Conservation (phyloP, 2,329 filamentous ascomycete genomes). For the Claviceps monticola region DNA sequence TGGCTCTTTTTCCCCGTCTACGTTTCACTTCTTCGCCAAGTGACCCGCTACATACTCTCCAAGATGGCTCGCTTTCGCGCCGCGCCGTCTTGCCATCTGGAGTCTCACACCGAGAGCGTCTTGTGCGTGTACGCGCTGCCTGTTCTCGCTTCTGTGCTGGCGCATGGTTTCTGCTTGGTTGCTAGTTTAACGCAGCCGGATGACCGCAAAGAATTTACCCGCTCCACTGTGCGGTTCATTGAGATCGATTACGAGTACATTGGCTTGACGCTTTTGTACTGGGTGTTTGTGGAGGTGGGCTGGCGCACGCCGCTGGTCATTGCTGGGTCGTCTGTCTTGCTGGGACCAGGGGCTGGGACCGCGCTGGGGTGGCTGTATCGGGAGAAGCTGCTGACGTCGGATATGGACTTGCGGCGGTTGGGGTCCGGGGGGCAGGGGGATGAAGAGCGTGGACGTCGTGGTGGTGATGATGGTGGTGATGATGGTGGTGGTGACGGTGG, state of each 20-base stretch:
- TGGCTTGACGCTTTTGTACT: constrained; percentile 35
- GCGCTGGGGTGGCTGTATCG: constrained; percentile 26
- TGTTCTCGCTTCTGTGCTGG: constrained; percentile 25
- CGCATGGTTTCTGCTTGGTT: constrained; percentile 30
- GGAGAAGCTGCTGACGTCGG: constrained; percentile 18
- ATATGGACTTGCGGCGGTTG: constrained; percentile 10
- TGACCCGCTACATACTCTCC: constrained; percentile 16
- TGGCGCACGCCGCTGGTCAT: constrained; percentile 24
- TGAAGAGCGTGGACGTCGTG: constrained; percentile 6
- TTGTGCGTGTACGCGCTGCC: constrained; percentile 31
- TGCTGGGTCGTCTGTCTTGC: constrained; percentile 14
- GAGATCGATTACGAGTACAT: constrained; percentile 33
- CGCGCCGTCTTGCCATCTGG: constrained; percentile 25
- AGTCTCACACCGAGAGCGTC: constrained; percentile 25
- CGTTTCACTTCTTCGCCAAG: constrained; percentile 29
- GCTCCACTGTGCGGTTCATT: constrained; percentile 29
- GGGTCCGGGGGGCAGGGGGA: constrained; percentile 7
- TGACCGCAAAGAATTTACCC: constrained; percentile 36
- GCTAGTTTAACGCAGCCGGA: constrained; percentile 22
- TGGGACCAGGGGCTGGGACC: constrained; percentile 25
- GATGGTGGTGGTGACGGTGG: constrained; percentile 5
- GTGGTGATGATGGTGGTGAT: constrained; percentile 7
- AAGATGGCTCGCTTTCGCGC: constrained; percentile 14
- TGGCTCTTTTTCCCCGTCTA: constrained; percentile 41
- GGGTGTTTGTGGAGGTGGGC: constrained; percentile 37